A percentile compares a stretch with the other conserved stretches of the same genome.
These are phyloP conservation scores for Colletotrichum neosansevieriae DNA, from an alignment of 2,329 filamentous ascomycete genomes.

Conservation along the genomic window DNA sequence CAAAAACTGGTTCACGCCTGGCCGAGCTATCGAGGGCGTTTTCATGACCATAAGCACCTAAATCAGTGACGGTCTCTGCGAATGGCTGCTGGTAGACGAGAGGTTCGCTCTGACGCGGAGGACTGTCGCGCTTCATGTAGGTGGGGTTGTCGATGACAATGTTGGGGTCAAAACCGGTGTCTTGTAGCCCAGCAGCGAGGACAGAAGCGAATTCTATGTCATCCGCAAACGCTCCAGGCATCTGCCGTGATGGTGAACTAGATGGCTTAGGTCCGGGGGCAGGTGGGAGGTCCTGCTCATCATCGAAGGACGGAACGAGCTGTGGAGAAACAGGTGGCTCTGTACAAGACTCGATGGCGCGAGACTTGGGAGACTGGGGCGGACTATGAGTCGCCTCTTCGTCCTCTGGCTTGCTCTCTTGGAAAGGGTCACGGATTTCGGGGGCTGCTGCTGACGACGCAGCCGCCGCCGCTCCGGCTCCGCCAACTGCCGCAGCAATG, in stretches of 20 bases:
- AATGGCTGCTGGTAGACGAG: constrained; percentile 62
- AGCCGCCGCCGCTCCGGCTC: constrained; percentile 51
- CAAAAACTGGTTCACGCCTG: constrained; percentile 55
- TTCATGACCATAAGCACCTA: constrained; percentile 52
- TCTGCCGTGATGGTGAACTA: constrained; percentile 60
- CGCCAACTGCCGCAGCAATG: constrained; percentile 63
- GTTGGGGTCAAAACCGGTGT: constrained; percentile 78
- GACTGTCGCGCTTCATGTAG: constrained; percentile 73
- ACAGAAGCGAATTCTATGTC: constrained; percentile 78
- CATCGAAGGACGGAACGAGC: constrained; percentile 48
- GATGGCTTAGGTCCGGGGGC: constrained; percentile 69
- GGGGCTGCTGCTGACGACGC: constrained; percentile 48
- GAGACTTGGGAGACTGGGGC: constrained; percentile 42
- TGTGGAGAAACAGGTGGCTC: constrained; percentile 14
- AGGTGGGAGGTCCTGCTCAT: constrained; percentile 60
- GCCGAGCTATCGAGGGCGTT: constrained; percentile 42
- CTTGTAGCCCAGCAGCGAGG: constrained; percentile 74
- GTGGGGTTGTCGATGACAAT: constrained; percentile 75
- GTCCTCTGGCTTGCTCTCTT: constrained; percentile 35
- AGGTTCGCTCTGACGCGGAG: constrained; percentile 68
- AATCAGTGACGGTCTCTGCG: constrained; percentile 60
- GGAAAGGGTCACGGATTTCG: constrained; percentile 39
- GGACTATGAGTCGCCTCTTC: constrained; percentile 35
- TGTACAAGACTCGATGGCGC: constrained; percentile 33
- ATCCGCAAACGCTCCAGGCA: constrained; percentile 75